Evolutionary conservation across 2,329 filamentous ascomycete genomes (phyloP), one percentile per base, ranked within the genome.

Genomic region (Cytospora schulzeri): DNA sequence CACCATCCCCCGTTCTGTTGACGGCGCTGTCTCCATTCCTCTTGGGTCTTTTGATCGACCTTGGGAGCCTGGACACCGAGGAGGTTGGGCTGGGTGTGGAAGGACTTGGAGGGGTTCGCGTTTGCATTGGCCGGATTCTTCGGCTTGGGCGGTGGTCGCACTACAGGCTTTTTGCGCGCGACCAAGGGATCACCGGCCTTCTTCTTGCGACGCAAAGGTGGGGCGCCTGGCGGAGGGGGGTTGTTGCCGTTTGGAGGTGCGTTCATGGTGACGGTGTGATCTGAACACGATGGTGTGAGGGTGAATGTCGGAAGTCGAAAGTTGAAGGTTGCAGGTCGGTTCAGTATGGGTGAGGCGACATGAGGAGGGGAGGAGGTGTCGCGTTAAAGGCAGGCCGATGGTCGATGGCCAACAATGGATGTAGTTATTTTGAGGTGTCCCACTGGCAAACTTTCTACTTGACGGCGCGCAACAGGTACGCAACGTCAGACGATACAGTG

Each of bases 141-240:
- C 60, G 72, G 72, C 35, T 68, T 67, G 51, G 74, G 74, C 0
- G 78, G 78, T 58, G 77, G 73, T 26, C 52, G 60, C 52, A 56
- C 73, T 26, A 73, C 66, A 2, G 79, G 77, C 68, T 81, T 85
- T 72, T 88, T 87, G 53, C 86, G 83, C 60, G 87, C 81, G 59
- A 89, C 86, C 24, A 91, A 78, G 33, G 90, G 89, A 70, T 91
- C 87, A 63, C 80, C 79, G 55, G 77, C 78, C 64, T 81, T 82
- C 64, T 81, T 83, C 59, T 64, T 62, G 62, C 83, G 77, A 62
- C 78, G 76, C 57, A 80, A 76, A 69, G 80, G 76, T 33, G 78
- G 76, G 41, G 67, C 67, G 57, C 68, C 66, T 11, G 68, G 60
- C 28, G 65, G 65, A 29, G 66, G 66, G 28, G 61, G 68, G 50